Evolutionary conservation across 1,139 yeast genomes (phyloP).

Genomic region (Blastobotrys persicus): DNA sequence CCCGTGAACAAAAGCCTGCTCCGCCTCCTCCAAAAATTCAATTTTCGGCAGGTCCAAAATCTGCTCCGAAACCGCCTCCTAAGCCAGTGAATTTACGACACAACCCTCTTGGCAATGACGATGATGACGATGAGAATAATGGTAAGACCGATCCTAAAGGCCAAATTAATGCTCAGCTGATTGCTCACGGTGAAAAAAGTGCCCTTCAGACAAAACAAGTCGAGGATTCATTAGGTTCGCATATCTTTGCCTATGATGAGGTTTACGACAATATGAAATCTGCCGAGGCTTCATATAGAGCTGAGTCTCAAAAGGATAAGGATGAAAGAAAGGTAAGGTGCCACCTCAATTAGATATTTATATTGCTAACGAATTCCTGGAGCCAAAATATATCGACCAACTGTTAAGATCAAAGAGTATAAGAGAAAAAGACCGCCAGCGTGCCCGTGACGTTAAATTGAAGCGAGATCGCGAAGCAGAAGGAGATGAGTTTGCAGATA

Average conservation of each 20-base stretch:
- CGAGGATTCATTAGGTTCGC: slow-evolving; percentile 1
- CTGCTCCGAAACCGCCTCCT: slow-evolving; percentile 11
- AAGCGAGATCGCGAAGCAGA: slow-evolving; percentile 33
- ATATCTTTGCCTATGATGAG: slow-evolving; percentile 39
- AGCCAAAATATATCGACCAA: slow-evolving; percentile 42
- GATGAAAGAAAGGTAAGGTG: slow-evolving; percentile 19
- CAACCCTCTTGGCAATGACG: slow-evolving; percentile 5
- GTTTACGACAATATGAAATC: slow-evolving; percentile 40
- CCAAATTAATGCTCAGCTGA: slow-evolving; percentile 9
- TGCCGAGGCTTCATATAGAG: slow-evolving; percentile 25
- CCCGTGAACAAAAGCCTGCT: slow-evolving; percentile 18
- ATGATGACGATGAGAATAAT: slow-evolving; percentile 9
- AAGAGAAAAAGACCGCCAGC: slow-evolving; percentile 43
- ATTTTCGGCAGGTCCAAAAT: slow-evolving; percentile 5
- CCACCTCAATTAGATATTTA: neutral
- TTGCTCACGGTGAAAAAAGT: slow-evolving; percentile 8
- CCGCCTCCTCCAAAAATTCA: slow-evolving; percentile 18
- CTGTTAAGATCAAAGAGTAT: slow-evolving; percentile 41
- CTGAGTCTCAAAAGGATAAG: slow-evolving; percentile 15
- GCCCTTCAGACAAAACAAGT: neutral
- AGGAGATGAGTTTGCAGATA: slow-evolving; percentile 41
- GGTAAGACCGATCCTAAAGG: slow-evolving; percentile 10
- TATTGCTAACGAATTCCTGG: slow-evolving; percentile 5
- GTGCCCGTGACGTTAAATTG: slow-evolving; percentile 33
- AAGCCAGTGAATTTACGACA: slow-evolving; percentile 8